Evolutionary conservation across 2,329 filamentous ascomycete genomes (phyloP), one percentile per base, ranked within the genome.

Genomic region (Epichloe elymi): DNA sequence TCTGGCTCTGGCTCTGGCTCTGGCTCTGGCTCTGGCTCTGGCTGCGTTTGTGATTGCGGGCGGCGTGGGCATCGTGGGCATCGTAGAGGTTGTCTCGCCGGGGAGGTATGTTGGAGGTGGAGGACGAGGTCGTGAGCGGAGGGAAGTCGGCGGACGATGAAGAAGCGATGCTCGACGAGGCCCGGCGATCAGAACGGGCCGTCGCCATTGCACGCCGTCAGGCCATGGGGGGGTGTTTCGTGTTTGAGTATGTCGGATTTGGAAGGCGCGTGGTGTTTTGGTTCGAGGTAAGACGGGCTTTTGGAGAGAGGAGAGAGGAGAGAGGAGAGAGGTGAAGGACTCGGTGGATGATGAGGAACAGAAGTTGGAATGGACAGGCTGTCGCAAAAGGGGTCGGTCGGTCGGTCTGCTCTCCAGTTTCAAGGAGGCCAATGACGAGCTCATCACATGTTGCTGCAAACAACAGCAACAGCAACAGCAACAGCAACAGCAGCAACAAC

Each of bases 201-300:
- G 51, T 57, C 54, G 56, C 54, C 52, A 57, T 55, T 54, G 51
- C 56, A 49, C 50, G 51, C 54, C 50, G 54, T 47, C 48, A 57
- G 53, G 56, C 57, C 57, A 59, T 59, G 55, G 44, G 53, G 39
- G 12, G 40, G 8, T 11, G 20, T 8, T 37, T 30, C 20, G 4
- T 26, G 17, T 12, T 26, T 3, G 26, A 26, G 7, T 26, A 26
- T 26, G 26, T 26, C 26, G 26, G 26, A 26, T 8, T 7, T 6
- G 26, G 26, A 26, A 3, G 39, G n/a, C 39, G 17, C 0, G 12
- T 7, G 39, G 8, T 30, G 26, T 30, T 30, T 30, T 30, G 26
- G 8, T 10, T 10, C 8, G 26, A 30, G 26, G 26, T 10, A 10
- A 30, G 26, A 11, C 8, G 3, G 26, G 26, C 3, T 30, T 30